These are phyloP conservation scores for Backusella parvicylindrica DNA, from an alignment of 192 early-diverging fungal species.

Conservation along the genomic window DNA sequence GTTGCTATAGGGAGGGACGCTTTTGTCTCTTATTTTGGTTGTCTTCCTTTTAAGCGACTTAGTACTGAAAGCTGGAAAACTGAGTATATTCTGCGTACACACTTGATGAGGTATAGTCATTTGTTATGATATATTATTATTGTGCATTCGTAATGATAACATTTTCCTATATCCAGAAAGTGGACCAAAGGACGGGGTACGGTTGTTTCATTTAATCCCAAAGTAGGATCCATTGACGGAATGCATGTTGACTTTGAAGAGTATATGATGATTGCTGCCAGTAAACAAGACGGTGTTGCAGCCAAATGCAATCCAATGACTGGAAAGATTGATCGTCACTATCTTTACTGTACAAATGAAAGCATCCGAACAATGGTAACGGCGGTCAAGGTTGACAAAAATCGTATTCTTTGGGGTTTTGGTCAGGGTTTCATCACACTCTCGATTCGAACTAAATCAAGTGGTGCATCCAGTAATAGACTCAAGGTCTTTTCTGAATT, in stretches of 20 bases:
- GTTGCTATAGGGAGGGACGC: slow-evolving; percentile 41
- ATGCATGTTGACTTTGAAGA: slow-evolving; percentile 49
- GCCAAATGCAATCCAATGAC: slow-evolving; percentile 53
- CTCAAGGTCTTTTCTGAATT: slow-evolving; percentile 50
- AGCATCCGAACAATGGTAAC: slow-evolving; percentile 33
- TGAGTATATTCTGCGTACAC: slow-evolving; percentile 38
- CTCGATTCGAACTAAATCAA: slow-evolving; percentile 41
- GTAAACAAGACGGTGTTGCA: slow-evolving; percentile 48
- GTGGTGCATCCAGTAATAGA: slow-evolving; percentile 6
- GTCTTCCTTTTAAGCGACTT: slow-evolving; percentile 32
- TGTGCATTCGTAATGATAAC: not conserved
- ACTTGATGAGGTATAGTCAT: slow-evolving; percentile 32
- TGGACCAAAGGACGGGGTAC: slow-evolving; percentile 51
- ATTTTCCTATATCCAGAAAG: slow-evolving; percentile 16
- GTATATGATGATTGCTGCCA: slow-evolving; percentile 50
- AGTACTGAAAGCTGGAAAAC: slow-evolving; percentile 33
- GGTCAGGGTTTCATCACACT: slow-evolving; percentile 49
- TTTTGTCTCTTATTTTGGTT: slow-evolving; percentile 41
- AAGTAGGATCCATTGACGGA: slow-evolving; percentile 49
- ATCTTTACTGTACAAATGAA: slow-evolving; percentile 46
- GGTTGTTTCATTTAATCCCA: slow-evolving; percentile 49
- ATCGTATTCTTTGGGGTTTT: slow-evolving; percentile 57
- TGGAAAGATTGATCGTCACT: slow-evolving; percentile 59
- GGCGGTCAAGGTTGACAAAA: slow-evolving; percentile 54
- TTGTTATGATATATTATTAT: no score